Percentiles rank a stretch among this genome's conserved stretches.
These are phyloP conservation scores for Paecilomyces variotii DNA, from an alignment of 2,329 filamentous ascomycete genomes.

Conservation along the genomic window DNA sequence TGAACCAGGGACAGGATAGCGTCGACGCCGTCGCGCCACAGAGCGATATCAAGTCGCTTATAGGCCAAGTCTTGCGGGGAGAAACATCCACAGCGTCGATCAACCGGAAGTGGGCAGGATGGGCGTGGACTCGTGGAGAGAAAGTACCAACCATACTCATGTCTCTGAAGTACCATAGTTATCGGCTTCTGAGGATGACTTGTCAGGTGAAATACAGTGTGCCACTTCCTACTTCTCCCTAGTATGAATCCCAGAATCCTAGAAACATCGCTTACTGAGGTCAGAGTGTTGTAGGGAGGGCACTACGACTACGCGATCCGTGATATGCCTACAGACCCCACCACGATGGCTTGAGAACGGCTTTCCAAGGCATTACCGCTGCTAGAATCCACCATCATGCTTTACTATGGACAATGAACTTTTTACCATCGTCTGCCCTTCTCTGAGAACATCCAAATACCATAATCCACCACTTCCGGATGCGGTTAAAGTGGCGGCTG, in stretches of 20 bases:
- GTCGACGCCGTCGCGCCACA: background rate
- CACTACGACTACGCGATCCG: background rate
- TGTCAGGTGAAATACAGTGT: background rate
- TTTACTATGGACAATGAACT: background rate
- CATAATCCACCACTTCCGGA: background rate
- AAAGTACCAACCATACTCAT: background rate
- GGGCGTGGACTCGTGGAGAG: background rate
- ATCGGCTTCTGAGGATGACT: background rate
- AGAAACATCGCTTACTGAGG: background rate
- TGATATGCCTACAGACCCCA: no score
- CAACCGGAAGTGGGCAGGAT: background rate
- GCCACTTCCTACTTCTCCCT: background rate
- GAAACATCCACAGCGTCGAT: background rate
- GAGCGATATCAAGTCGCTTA: background rate
- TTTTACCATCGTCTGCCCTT: background rate
- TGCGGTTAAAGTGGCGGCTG: background rate
- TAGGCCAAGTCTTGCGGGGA: background rate
- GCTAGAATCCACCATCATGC: background rate
- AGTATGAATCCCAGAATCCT: background rate
- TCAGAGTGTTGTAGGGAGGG: background rate
- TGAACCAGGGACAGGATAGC: background rate
- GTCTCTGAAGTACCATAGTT: background rate
- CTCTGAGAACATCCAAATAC: no score
- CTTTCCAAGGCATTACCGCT: no score
- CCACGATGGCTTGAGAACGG: no score